These are phyloP conservation scores for Zychaea mexicana DNA, from an alignment of 371 early-diverging fungal genomes.

Conservation along the genomic window DNA sequence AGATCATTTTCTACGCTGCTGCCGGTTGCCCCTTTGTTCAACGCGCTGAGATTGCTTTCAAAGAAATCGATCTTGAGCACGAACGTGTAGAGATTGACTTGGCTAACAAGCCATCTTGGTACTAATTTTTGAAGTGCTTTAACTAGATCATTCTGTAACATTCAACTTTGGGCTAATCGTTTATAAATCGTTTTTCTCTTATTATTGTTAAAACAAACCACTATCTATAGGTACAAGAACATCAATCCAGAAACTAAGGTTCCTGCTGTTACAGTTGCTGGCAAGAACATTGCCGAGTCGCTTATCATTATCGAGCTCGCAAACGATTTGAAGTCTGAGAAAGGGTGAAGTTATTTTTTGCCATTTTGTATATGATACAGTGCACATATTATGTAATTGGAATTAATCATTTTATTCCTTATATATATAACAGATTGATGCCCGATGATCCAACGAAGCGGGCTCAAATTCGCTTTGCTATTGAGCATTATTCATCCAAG, in stretches of 20 bases:
- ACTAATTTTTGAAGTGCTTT: no score
- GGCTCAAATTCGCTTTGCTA: constrained; percentile 53
- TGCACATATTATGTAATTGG: no score
- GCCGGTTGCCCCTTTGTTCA: constrained; percentile 65
- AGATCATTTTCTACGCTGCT: constrained; percentile 54
- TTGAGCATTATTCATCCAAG: constrained; percentile 53
- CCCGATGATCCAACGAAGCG: constrained; percentile 48
- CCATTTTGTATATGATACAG: background rate
- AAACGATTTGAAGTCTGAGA: constrained; percentile 49
- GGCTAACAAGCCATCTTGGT: constrained; percentile 65
- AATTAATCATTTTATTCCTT: no score
- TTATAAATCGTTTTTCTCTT: no score
- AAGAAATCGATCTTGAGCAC: constrained; percentile 48
- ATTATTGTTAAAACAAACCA: background rate
- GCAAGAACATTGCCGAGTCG: constrained; percentile 49
- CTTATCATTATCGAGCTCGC: constrained; percentile 53
- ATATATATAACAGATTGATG: constrained; percentile 23
- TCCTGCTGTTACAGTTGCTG: constrained; percentile 45
- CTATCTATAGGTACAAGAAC: constrained; percentile 37
- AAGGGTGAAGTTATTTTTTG: constrained; percentile 31
- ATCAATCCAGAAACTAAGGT: constrained; percentile 55
- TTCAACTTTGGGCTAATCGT: background rate
- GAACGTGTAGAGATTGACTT: constrained; percentile 62
- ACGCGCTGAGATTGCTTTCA: constrained; percentile 59
- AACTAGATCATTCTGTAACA: no score